Base-by-base conservation (phyloP, 148 eudicot species). In the Chenopodium album region DNA sequence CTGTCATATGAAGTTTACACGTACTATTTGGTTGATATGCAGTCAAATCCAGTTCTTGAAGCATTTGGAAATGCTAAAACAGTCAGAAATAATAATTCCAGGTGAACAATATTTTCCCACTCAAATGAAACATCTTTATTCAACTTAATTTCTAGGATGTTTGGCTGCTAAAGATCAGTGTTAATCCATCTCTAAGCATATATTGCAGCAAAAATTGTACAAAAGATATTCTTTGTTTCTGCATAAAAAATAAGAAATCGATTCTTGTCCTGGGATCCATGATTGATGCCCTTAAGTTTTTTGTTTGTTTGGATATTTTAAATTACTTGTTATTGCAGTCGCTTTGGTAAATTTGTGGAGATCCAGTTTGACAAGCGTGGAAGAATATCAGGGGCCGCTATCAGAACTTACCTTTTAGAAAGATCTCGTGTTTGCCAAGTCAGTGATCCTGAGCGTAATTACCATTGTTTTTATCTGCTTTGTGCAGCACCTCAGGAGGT, bases 41-140 rank as follows among this genome's bases (percentile, higher is more conserved):
- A 97, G 99, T 97, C 99, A 70, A 97, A 97, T 90, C 99, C 99
- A 67, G 99, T 96, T 83, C 95, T 96, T 84, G 99, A 96, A 90
- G 99, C 98, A 75, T 96, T 96, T 87, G 99, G 99, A 70, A 96
- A 96, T 92, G 99, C 98, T 63, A 95, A 96, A 80, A 97, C 98
- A 82, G 99, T 97, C 80, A 89, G 99, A 89, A 97, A 97, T 85
- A 97, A 97, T 87, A 97, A 94, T 87, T 97, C 99, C 87, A 97
- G 99, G 99, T 94, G 80, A 86, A 82, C 76, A 84, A 69, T 82
- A 41, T 84, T 79, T 74, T 78, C 62, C 48, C 16, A 71, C 71
- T 7, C 56, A 12, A 47, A 7, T 71, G 20, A 17, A 10, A 34
- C 37, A 37, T 37, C 50, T 34, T 32, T 37, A 29, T 59, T n/a